These are phyloP conservation scores for Nepenthes alata DNA, from an alignment of 179 eudicot species.

Conservation along the genomic window DNA sequence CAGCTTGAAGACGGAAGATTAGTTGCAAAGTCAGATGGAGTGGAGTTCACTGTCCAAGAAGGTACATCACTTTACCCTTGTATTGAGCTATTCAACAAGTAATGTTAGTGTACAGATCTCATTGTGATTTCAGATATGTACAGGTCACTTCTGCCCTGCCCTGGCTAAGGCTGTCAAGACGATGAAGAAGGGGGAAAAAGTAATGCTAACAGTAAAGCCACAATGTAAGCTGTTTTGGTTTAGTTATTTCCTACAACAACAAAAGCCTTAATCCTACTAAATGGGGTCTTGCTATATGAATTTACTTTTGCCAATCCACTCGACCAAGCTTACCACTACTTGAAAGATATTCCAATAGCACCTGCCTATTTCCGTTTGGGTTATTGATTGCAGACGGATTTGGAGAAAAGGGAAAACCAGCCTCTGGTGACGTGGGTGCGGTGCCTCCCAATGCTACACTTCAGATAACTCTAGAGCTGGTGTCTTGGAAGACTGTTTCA, in stretches of 20 bases:
- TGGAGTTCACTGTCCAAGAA: constrained; percentile 66
- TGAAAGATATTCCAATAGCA: neutral
- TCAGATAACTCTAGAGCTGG: constrained; percentile 51
- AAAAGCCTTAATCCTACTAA: neutral
- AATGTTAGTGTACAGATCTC: neutral
- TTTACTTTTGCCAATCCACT: too few species aligned
- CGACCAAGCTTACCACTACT: neutral
- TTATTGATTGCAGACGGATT: constrained; percentile 52
- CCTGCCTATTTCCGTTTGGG: neutral
- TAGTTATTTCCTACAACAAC: too few species aligned
- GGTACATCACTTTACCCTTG: constrained; percentile 24
- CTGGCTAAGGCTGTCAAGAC: constrained; percentile 78
- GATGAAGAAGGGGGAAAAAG: constrained; percentile 94
- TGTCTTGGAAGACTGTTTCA: constrained; percentile 71
- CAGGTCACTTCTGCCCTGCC: constrained; percentile 87
- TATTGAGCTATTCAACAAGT: too few species aligned
- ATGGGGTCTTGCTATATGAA: too few species aligned
- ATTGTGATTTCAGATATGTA: neutral
- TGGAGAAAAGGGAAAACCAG: constrained; percentile 81
- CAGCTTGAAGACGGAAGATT: constrained; percentile 69
- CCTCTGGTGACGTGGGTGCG: constrained; percentile 46
- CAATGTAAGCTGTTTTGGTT: constrained; percentile 43
- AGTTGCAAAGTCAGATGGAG: constrained; percentile 65
- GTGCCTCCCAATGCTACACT: constrained; percentile 77
- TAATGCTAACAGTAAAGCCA: constrained; percentile 62